These are phyloP conservation scores for Phellinidium pouzarii DNA, from an alignment of 1,284 basidiomycete species.

Conservation along the genomic window DNA sequence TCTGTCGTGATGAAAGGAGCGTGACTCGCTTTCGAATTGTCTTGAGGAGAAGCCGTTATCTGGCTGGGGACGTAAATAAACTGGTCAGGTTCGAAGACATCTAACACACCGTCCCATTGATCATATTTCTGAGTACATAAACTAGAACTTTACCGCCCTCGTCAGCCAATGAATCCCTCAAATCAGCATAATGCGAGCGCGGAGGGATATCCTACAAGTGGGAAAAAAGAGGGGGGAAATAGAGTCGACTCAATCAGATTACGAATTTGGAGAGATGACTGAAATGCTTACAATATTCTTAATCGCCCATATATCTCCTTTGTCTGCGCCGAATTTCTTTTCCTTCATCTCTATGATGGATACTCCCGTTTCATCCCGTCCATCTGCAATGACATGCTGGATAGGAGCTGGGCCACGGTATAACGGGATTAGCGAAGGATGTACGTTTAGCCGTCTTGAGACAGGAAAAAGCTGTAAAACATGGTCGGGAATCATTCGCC, in stretches of 20 bases:
- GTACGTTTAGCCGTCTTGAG: conserved; percentile 76
- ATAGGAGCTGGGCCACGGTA: conserved; percentile 92
- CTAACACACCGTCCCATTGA: conserved; percentile 41
- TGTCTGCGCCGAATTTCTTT: conserved; percentile 51
- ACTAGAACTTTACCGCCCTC: conserved; percentile 71
- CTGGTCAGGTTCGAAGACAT: background rate
- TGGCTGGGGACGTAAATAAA: conserved; percentile 22
- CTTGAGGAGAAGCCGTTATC: conserved; percentile 43
- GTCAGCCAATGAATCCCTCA: conserved; percentile 57
- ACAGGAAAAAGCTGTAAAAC: conserved; percentile 64
- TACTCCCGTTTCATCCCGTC: conserved; percentile 59
- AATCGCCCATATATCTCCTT: conserved; percentile 51
- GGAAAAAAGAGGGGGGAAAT: background rate
- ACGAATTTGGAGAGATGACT: background rate
- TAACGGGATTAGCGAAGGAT: conserved; percentile 85
- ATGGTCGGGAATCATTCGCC: conserved; percentile 70
- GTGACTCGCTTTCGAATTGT: conserved; percentile 34
- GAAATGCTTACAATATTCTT: conserved; percentile 35
- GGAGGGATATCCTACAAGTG: conserved; percentile 39
- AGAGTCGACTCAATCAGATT: background rate
- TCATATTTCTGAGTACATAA: conserved; percentile 59
- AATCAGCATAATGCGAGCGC: conserved; percentile 42
- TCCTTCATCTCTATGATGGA: conserved; percentile 62
- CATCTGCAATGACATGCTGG: conserved; percentile 74
- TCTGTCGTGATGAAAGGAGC: conserved; percentile 58